Evolutionary conservation across 371 early-diverging fungal genomes (phyloP), one percentile per base, ranked within the genome.

Genomic region (Blakeslea trispora): DNA sequence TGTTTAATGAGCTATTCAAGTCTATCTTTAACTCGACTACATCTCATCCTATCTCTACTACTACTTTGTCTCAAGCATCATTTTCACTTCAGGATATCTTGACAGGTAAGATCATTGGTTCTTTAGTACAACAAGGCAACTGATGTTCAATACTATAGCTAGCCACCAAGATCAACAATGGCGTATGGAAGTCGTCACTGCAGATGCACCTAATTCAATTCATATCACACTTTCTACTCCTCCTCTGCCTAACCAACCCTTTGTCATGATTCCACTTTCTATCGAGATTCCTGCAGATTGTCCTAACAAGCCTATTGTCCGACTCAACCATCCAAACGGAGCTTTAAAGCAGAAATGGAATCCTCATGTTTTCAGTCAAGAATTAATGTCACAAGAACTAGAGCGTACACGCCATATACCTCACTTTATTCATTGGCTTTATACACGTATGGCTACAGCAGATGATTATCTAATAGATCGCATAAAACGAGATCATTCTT

Each of bases 1-100:
- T 76, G 63, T 84, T 81, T 61, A 84, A 84, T 47, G 66, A 71
- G 3, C 54, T 84, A 0, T 81, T 82, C 51, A 72, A 70, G 50
- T 79, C 79, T 46, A 74, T 82, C 18, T 81, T 83, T 46, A 72
- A 77, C 50, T 57, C 61, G 19, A 53, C 68, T 2, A 54, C 35
- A 15, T 37, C 14, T 8, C 28, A 22, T 31, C 41, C 45, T 14
- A 45, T 42, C 9, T 3, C 44, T 6, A 50, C 34, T 6, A 50
- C 34, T 40, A 51, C 19, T 7, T 18, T 5, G 13, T 10, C 53
- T 23, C 19, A 19, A 40, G 15, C 47, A n/a, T 23, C 57, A 31
- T 37, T 68, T n/a, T 69, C 74, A 11, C 50, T 77, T 6, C 63
- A 70, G 15, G 61, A 63, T 28, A 70, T 77, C 11, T 42, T 77